Evolutionary conservation across 768 basidiomycete species (phyloP).

Genomic region (Suillus bovinus): DNA sequence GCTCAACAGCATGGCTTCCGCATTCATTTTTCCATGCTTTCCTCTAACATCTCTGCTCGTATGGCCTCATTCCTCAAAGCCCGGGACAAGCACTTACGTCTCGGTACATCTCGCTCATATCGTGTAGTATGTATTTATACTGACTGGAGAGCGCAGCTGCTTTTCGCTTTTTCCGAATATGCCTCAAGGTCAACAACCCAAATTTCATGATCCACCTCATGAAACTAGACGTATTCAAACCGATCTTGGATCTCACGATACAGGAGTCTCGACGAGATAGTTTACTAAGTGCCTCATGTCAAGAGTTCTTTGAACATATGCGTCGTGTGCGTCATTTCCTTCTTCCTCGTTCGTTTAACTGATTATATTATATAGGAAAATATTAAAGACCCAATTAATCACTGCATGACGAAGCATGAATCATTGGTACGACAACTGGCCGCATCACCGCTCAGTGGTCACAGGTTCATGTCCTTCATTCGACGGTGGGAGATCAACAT

Average conservation of each 20-base stretch:
- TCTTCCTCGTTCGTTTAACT: conserved; percentile 9
- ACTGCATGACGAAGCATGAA: conserved; percentile 80
- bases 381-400: conserved; percentile 78
- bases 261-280: conserved; percentile 88
- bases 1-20: conserved; percentile 88
- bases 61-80: conserved; percentile 77
- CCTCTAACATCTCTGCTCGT: conserved; percentile 71
- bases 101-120: conserved; percentile 57
- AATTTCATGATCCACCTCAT: conserved; percentile 74
- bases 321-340: conserved; percentile 60
- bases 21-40: conserved; percentile 87
- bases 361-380: conserved; percentile 63
- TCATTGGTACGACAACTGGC: conserved; percentile 63
- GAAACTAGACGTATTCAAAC: conserved; percentile 82
- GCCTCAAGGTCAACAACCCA: conserved; percentile 79
- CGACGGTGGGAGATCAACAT: conserved; percentile 91
- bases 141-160: conserved; percentile 56
- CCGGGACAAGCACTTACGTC: conserved; percentile 89
- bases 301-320: conserved; percentile 93
- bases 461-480: conserved; percentile 72
- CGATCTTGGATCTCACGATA: conserved; percentile 81
- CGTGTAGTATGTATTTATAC: neutral
- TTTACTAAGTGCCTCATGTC: conserved; percentile 90
- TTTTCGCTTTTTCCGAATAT: conserved; percentile 87
- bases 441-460: conserved; percentile 57